phyloP scores from a whole-genome alignment of 345 rosid genomes.

The Leavenworthia alabamica region DNA sequence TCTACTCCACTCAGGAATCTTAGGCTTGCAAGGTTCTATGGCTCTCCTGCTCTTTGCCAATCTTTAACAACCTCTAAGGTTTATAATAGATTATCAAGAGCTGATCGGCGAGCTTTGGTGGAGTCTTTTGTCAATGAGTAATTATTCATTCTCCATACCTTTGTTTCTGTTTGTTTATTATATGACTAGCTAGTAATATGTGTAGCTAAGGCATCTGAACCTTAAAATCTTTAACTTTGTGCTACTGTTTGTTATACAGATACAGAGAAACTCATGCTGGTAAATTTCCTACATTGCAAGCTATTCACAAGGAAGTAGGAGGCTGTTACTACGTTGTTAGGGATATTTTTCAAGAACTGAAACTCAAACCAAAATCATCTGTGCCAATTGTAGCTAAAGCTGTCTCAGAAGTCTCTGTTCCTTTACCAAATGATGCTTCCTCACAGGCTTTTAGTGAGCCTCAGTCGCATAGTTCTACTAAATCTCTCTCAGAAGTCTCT shows the following conservation, averaged over 20 bases:
- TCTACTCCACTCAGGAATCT: slow-evolving; percentile 9
- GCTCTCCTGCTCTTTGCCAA: slow-evolving; percentile 26
- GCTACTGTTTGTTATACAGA: slow-evolving; percentile 1
- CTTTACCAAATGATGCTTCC: background rate
- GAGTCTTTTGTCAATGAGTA: slow-evolving; percentile 23
- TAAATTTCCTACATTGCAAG: background rate
- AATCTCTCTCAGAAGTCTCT: slow-evolving; percentile 8
- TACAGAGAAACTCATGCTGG: slow-evolving; percentile 29
- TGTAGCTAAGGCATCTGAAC: background rate
- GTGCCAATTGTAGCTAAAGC: slow-evolving; percentile 7
- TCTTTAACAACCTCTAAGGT: slow-evolving; percentile 2
- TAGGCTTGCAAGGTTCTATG: slow-evolving; percentile 8
- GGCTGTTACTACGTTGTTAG: slow-evolving; percentile 3
- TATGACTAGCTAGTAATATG: background rate
- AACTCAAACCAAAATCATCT: background rate
- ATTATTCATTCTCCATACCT: background rate
- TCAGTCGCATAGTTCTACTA: background rate
- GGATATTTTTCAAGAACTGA: slow-evolving; percentile 18
- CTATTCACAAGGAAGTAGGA: slow-evolving; percentile 15
- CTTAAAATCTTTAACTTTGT: background rate
- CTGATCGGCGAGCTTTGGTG: slow-evolving; percentile 17
- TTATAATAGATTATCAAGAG: background rate
- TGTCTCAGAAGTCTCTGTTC: slow-evolving; percentile 8
- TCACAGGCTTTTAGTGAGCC: background rate
- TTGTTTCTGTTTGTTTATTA: background rate